phyloP scores from a whole-genome alignment of 306 rosid genomes.

The Trifolium repens region DNA sequence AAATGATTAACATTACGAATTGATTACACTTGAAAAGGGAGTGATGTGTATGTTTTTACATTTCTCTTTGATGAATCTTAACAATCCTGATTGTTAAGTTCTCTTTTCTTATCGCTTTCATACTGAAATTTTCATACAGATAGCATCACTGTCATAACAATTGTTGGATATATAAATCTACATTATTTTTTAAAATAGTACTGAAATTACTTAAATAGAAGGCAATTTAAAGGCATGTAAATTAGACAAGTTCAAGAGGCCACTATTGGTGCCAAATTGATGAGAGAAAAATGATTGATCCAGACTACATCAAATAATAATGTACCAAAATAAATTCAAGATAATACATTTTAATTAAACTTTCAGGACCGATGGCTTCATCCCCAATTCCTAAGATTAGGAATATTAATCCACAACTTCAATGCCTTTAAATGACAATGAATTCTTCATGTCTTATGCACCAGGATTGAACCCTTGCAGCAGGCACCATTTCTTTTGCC shows the following conservation, averaged over 20 bases:
- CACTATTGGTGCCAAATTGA: conserved; percentile 45
- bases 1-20: not conserved
- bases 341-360: conserved; percentile 41
- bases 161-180: not conserved
- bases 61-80: too few relatives aligned
- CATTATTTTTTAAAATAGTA: not conserved
- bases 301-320: conserved; percentile 43
- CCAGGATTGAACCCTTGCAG: conserved; percentile 39
- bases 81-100: not conserved
- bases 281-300: conserved; percentile 49
- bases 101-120: not conserved
- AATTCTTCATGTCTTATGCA: conserved; percentile 33
- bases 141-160: not conserved
- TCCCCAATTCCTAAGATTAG: conserved; percentile 47
- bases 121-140: not conserved
- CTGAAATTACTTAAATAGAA: not conserved
- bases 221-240: conserved; percentile 25
- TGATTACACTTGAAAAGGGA: not conserved
- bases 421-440: conserved; percentile 42
- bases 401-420: conserved; percentile 47
- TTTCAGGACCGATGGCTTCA: conserved; percentile 63
- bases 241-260: conserved; percentile 25
- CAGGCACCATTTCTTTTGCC: conserved; percentile 43
- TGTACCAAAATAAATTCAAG: conserved; percentile 40
- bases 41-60: not conserved